Evolutionary conservation across 345 rosid species (phyloP), one percentile per base, ranked within the genome.

Genomic region (Jatropha curcas): DNA sequence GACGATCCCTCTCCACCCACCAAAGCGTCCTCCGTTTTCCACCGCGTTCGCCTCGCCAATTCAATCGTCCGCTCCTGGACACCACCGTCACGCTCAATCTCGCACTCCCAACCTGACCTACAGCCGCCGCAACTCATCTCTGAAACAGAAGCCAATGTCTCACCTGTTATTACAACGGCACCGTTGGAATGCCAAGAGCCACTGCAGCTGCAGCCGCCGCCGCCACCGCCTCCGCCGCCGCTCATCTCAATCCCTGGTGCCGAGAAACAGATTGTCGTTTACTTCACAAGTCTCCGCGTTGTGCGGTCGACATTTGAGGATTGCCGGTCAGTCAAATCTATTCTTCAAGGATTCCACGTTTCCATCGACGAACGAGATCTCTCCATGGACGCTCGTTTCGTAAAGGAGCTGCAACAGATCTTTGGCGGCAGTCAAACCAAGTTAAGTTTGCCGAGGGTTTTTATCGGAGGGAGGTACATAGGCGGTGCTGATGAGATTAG

Each of bases 401-500:
- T 80, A 19, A 84, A 82, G 5, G 94, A 93, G 84, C 52, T 91
- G 48, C 83, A 85, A 57, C 77, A 66, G 60, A 85, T 89, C 56
- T 55, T 82, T 2, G 88, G 84, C 22, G 45, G 70, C 51, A 71
- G 72, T 51, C 76, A 72, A 72, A 52, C 31, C 4, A 80, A 68
- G 80, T 67, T 74, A 80, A 77, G 85, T 67, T 58, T 94, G 61
- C 98, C 98, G 7, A 74, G 88, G 46, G 97, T 94, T 0, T 94
- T 92, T 63, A 89, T 94, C 50, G 95, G 93, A 6, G 97, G 98
- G 0, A 73, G 86, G 66, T 92, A 90, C 84, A 41, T 94, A 2
- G 98, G 97, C 5, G 97, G 98, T 9, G 97, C 90, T 1, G 93
- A 94, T 71, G 98, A 92, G 83, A 79, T 89, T n/a, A 68, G 67